These are phyloP conservation scores for Karstenula rhodostoma DNA, from an alignment of 2,329 filamentous ascomycete species.

Conservation along the genomic window DNA sequence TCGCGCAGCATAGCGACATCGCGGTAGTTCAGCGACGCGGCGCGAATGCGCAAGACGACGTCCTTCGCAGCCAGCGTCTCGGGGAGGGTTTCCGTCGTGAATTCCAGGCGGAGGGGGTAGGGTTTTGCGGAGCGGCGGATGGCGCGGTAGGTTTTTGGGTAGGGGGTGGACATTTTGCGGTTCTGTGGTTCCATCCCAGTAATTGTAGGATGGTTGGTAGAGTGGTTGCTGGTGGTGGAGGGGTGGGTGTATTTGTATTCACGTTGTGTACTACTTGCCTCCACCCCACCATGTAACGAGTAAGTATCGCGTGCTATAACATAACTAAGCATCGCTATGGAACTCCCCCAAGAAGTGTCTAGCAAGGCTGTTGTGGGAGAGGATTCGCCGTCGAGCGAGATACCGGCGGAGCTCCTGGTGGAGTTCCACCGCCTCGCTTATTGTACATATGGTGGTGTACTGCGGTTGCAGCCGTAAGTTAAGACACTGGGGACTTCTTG, in stretches of 20 bases:
- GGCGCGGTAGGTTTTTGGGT: slow-evolving; percentile 10
- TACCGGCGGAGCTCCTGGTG: background rate
- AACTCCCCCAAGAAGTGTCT: background rate
- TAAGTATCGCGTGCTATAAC: background rate
- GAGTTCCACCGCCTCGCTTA: slow-evolving; percentile 1
- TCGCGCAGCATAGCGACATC: slow-evolving; percentile 36
- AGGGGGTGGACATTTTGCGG: slow-evolving; percentile 2
- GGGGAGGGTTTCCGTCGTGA: slow-evolving; percentile 26
- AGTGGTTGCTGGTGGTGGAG: too few relatives aligned
- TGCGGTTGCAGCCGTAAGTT: too few relatives aligned
- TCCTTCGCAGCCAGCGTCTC: slow-evolving; percentile 22
- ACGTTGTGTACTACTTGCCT: too few relatives aligned
- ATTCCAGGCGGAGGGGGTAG: slow-evolving; percentile 19
- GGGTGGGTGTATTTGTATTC: too few relatives aligned
- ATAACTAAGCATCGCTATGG: background rate
- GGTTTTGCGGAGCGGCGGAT: slow-evolving; percentile 5
- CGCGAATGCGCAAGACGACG: slow-evolving; percentile 36
- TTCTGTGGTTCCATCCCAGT: too few relatives aligned
- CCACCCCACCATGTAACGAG: too few relatives aligned
- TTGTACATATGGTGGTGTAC: background rate
- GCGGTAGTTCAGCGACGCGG: slow-evolving; percentile 40
- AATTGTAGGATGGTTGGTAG: too few relatives aligned
- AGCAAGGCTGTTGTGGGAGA: background rate
- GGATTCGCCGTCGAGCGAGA: background rate
- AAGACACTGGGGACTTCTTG: too few relatives aligned